Evolutionary conservation across 2,329 filamentous ascomycete species (phyloP).

Genomic region (Emydomyces testavorans): DNA sequence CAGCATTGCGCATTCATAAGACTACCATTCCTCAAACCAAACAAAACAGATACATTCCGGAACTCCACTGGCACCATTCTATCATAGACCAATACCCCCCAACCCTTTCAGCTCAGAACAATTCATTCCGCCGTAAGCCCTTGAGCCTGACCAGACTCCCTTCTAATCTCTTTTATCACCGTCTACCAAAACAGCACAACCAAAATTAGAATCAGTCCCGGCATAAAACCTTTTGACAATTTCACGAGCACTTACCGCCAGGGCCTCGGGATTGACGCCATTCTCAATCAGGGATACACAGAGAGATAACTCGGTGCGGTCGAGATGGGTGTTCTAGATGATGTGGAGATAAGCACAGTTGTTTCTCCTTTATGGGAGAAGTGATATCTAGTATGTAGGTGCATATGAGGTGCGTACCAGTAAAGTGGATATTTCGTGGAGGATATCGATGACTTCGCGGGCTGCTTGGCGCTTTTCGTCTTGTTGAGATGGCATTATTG

Average conservation of each 20-base stretch:
- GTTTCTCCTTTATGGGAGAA: background rate
- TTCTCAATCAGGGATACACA: conserved; percentile 97
- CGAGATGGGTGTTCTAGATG: conserved; percentile 76
- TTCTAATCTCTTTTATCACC: conserved; percentile 38
- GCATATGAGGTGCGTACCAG: conserved; percentile 27
- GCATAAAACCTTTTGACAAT: too few species aligned
- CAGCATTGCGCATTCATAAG: background rate
- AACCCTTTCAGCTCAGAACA: background rate
- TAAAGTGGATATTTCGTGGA: conserved; percentile 40
- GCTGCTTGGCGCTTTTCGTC: conserved; percentile 41
- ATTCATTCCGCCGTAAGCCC: background rate
- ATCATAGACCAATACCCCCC: background rate
- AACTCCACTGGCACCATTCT: background rate
- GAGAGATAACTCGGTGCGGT: conserved; percentile 79
- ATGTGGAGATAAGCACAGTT: background rate
- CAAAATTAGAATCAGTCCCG: too few species aligned
- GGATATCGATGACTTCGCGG: conserved; percentile 41
- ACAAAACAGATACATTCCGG: background rate
- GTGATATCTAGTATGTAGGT: background rate
- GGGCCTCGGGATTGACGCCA: conserved; percentile 86
- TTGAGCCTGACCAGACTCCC: conserved; percentile 25
- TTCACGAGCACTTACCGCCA: conserved; percentile 63
- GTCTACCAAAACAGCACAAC: conserved; percentile 22
- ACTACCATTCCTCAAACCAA: background rate
- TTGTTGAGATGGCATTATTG: conserved; percentile 31